These are phyloP conservation scores for Xylaria digitata DNA, from an alignment of 2,329 filamentous ascomycete species.

Conservation along the genomic window DNA sequence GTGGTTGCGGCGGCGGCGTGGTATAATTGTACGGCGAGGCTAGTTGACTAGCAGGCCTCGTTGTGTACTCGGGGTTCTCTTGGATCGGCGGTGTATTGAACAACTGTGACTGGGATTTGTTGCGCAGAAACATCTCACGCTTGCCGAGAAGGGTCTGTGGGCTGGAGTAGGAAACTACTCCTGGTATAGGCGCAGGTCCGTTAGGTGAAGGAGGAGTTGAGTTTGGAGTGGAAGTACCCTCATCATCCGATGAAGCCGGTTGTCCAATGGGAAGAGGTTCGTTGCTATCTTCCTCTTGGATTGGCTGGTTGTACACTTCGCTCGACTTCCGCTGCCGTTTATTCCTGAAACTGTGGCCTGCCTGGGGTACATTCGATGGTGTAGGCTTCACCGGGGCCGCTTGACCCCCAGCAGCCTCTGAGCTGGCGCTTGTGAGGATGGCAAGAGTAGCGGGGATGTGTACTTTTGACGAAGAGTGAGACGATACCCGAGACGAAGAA, in stretches of 20 bases:
- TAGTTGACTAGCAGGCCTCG: conserved; percentile 55
- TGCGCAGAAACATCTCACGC: conserved; percentile 65
- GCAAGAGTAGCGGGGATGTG: conserved; percentile 31
- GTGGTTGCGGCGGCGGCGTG: conserved; percentile 47
- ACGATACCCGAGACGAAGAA: conserved; percentile 42
- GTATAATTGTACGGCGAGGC: conserved; percentile 55
- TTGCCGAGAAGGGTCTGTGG: conserved; percentile 67
- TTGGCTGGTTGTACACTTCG: conserved; percentile 52
- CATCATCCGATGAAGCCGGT: conserved; percentile 42
- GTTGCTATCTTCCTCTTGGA: conserved; percentile 56
- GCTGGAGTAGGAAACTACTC: conserved; percentile 62
- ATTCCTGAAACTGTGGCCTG: conserved; percentile 42
- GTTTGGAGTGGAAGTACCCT: conserved; percentile 28
- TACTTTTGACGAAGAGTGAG: conserved; percentile 24
- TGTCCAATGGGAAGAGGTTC: conserved; percentile 35
- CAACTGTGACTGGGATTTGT: conserved; percentile 60
- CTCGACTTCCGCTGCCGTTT: conserved; percentile 46
- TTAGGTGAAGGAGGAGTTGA: conserved; percentile 38
- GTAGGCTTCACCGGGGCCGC: conserved; percentile 13
- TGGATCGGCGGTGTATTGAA: conserved; percentile 44
- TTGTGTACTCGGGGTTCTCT: conserved; percentile 39
- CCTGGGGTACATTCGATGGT: conserved; percentile 27
- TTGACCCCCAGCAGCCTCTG: conserved; percentile 13
- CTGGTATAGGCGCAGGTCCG: conserved; percentile 52
- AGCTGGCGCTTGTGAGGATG: conserved; percentile 29